Conservation (phyloP, 2,329 filamentous ascomycete species). For the Acrocalymma vagum region DNA sequence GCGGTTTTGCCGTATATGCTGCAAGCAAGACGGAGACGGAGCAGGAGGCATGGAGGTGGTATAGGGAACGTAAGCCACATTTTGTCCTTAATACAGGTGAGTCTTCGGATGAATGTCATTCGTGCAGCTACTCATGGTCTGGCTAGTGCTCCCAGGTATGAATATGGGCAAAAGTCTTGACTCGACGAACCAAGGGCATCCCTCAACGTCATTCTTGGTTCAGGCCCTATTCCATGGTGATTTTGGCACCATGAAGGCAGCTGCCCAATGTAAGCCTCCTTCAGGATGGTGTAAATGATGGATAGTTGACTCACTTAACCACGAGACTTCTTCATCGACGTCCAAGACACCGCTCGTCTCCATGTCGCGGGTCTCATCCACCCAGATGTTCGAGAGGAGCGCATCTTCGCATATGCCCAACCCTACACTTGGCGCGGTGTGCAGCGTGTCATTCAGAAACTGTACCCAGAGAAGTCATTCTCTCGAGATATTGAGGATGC, state of each 20-base stretch:
- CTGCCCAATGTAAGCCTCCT: too few relatives aligned
- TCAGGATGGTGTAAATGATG: too few relatives aligned
- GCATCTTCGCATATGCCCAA: constrained; percentile 20
- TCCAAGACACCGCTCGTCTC: constrained; percentile 26
- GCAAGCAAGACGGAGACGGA: constrained; percentile 56
- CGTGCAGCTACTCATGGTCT: too few relatives aligned
- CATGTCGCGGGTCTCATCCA: constrained; percentile 26
- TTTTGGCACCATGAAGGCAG: too few relatives aligned
- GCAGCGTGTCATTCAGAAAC: constrained; percentile 19
- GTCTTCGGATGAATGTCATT: too few relatives aligned
- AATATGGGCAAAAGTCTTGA: too few relatives aligned
- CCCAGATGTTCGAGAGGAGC: constrained; percentile 17
- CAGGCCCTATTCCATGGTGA: too few relatives aligned
- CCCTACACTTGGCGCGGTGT: constrained; percentile 16
- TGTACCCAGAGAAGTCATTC: constrained; percentile 7
- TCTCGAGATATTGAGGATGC: constrained; percentile 9
- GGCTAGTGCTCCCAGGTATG: too few relatives aligned
- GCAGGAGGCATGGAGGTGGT: constrained; percentile 54
- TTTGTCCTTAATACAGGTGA: constrained; percentile 56
- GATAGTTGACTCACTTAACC: too few relatives aligned
- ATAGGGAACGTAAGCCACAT: constrained; percentile 47
- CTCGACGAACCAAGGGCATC: too few relatives aligned
- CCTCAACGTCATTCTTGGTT: too few relatives aligned
- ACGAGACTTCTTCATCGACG: too few relatives aligned
- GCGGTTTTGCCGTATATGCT: constrained; percentile 45